phyloP scores from a whole-genome alignment of 2,329 filamentous ascomycete species.

The Microcera coccophila region DNA sequence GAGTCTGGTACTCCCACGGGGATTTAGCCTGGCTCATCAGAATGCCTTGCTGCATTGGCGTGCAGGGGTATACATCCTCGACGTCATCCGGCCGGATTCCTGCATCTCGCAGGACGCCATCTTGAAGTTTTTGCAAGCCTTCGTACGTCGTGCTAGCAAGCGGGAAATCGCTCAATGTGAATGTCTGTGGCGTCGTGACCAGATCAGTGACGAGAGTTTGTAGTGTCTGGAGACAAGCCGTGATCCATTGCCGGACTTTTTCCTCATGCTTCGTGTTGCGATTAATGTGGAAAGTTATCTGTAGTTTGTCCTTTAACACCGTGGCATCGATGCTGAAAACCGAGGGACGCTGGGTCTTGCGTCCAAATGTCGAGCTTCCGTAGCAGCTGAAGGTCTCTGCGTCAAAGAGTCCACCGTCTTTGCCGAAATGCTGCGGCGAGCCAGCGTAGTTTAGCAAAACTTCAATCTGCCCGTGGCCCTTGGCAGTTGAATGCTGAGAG shows the following conservation, averaged over 20 bases:
- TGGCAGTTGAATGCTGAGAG: no score
- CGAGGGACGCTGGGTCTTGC: no score
- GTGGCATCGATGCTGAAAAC: background rate
- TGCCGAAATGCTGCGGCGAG: conserved; percentile 20
- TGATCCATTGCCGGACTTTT: background rate
- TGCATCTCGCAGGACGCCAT: conserved; percentile 6
- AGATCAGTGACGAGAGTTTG: background rate
- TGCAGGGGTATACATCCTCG: conserved; percentile 32
- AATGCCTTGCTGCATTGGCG: conserved; percentile 32
- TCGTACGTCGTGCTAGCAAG: background rate
- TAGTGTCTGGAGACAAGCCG: background rate
- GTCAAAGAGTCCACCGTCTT: conserved; percentile 10
- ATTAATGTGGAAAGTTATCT: background rate
- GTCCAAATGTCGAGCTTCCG: no score
- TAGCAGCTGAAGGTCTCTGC: no score
- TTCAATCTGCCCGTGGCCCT: no score
- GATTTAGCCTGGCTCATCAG: conserved; percentile 23
- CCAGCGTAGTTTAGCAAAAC: no score
- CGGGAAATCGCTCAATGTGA: background rate
- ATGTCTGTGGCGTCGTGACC: background rate
- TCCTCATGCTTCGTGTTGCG: background rate
- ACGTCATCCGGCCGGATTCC: conserved; percentile 12
- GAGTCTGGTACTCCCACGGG: conserved; percentile 3
- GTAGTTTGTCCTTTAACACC: conserved; percentile 8
- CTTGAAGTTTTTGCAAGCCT: conserved; percentile 10